These are phyloP conservation scores for Sphaerosporella brunnea DNA, from an alignment of 495 filamentous ascomycete genomes.

Conservation along the genomic window DNA sequence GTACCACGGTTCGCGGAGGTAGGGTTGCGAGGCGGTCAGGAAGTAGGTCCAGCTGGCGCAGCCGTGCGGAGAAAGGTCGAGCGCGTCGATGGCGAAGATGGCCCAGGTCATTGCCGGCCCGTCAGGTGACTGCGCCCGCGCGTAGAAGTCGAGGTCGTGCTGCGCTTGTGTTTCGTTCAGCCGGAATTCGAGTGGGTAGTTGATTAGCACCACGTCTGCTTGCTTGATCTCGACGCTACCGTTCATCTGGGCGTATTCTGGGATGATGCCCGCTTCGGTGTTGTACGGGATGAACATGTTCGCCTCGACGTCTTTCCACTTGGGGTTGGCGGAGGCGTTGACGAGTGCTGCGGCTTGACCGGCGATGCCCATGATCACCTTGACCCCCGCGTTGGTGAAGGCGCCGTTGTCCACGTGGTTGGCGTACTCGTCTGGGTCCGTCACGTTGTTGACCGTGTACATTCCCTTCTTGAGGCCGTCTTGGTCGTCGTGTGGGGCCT, in stretches of 20 bases:
- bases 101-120: conserved; percentile 47
- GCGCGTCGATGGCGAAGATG: conserved; percentile 38
- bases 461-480: conserved; percentile 22
- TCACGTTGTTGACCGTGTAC: conserved; percentile 47
- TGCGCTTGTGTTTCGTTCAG: conserved; percentile 22
- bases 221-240: conserved; percentile 40
- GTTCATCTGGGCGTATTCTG: conserved; percentile 48
- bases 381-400: conserved; percentile 54
- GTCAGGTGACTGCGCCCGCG: conserved; percentile 37
- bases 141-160: conserved; percentile 39
- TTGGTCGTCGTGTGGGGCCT: conserved; percentile 30
- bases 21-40: conserved; percentile 35
- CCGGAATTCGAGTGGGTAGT: conserved; percentile 36
- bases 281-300: conserved; percentile 36
- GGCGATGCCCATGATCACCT: conserved; percentile 36
- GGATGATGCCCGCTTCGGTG: conserved; percentile 41
- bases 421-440: conserved; percentile 64
- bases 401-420: conserved; percentile 54
- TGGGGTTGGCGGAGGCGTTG: conserved; percentile 34
- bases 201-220: conserved; percentile 40
- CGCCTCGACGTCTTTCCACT: conserved; percentile 36
- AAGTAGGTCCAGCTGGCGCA: conserved; percentile 41
- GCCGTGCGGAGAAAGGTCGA: conserved; percentile 35
- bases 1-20: conserved; percentile 38
- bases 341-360: conserved; percentile 41